Conservation (phyloP, 2,329 filamentous ascomycete species). For the Alternaria novae-zelandiae region DNA sequence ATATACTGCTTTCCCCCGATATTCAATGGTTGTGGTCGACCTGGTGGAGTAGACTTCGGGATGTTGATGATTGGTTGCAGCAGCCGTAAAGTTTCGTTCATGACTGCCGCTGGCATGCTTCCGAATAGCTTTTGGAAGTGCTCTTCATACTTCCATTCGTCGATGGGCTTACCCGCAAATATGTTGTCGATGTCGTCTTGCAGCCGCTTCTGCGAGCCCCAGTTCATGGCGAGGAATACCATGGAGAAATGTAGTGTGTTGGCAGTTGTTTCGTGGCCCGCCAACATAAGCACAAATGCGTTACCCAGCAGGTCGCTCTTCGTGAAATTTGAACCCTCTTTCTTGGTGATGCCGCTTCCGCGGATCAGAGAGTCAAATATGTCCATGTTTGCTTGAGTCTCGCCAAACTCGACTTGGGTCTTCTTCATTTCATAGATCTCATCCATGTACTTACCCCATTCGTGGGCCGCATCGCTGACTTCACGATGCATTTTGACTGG, state of each 20-base stretch:
- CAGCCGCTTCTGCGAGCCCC: conserved; percentile 67
- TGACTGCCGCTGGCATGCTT: conserved; percentile 73
- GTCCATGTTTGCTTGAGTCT: conserved; percentile 57
- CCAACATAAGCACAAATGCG: conserved; percentile 68
- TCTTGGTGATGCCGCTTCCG: conserved; percentile 42
- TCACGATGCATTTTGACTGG: conserved; percentile 57
- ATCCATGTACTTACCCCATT: conserved; percentile 73
- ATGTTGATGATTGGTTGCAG: conserved; percentile 74
- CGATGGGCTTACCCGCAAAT: conserved; percentile 63
- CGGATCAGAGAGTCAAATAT: conserved; percentile 58
- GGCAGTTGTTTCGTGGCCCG: conserved; percentile 82
- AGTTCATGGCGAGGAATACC: conserved; percentile 70
- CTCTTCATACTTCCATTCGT: conserved; percentile 73
- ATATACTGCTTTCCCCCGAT: conserved; percentile 65
- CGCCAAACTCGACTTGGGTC: conserved; percentile 47
- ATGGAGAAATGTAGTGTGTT: conserved; percentile 76
- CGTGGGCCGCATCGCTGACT: conserved; percentile 62
- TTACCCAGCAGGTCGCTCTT: conserved; percentile 72
- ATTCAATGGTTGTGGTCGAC: conserved; percentile 61
- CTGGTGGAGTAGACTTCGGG: conserved; percentile 65
- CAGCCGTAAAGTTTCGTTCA: conserved; percentile 79
- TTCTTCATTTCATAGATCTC: conserved; percentile 71
- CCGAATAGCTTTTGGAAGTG: conserved; percentile 70
- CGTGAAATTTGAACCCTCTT: conserved; percentile 38
- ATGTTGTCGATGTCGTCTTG: conserved; percentile 73